These are phyloP conservation scores for Yamadazyma friedrichii DNA, from an alignment of 1,139 yeast species.

Conservation along the genomic window DNA sequence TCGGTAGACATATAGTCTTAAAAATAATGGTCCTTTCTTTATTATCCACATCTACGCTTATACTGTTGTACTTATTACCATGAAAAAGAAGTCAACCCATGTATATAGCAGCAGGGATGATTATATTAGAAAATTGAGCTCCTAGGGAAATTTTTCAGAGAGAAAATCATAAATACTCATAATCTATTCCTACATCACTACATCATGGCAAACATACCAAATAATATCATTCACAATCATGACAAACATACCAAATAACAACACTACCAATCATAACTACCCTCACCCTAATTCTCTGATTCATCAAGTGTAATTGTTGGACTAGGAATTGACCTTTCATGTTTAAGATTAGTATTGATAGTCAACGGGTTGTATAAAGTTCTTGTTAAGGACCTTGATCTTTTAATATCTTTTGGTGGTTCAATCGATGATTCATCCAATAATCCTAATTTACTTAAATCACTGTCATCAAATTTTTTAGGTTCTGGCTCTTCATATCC, in stretches of 20 bases:
- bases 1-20: too few relatives aligned
- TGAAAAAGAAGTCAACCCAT: too few relatives aligned
- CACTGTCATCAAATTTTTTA: slow-evolving; percentile 27
- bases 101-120: too few relatives aligned
- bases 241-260: too few relatives aligned
- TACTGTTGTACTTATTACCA: too few relatives aligned
- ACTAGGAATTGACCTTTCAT: slow-evolving; percentile 15
- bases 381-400: slow-evolving; percentile 30
- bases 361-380: slow-evolving; percentile 38
- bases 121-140: too few relatives aligned
- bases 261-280: too few relatives aligned
- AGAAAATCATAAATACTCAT: neutral
- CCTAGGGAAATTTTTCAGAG: too few relatives aligned
- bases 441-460: slow-evolving; percentile 24
- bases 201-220: too few relatives aligned
- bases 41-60: too few relatives aligned
- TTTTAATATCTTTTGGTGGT: slow-evolving; percentile 1
- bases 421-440: neutral
- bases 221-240: too few relatives aligned
- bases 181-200: neutral
- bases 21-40: too few relatives aligned
- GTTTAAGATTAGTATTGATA: slow-evolving; percentile 17
- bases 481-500: slow-evolving; percentile 43
- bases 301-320: slow-evolving; percentile 46
- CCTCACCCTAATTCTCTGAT: slow-evolving; percentile 13